phyloP scores from a whole-genome alignment of 306 rosid species.

The Vicia faba region DNA sequence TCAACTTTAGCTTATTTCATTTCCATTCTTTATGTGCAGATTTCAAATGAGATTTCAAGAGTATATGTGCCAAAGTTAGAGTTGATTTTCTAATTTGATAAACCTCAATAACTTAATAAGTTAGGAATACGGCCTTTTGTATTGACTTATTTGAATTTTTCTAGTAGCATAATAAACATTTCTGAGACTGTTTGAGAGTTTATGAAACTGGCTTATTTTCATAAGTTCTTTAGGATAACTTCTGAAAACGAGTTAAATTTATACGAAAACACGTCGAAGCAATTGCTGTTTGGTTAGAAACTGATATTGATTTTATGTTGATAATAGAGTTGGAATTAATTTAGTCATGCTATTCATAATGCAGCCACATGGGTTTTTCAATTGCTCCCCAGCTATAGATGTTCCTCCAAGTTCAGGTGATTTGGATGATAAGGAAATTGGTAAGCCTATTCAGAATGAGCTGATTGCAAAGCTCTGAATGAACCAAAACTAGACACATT shows the following conservation, averaged over 20 bases:
- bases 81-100: too few species aligned
- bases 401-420: slow-evolving; percentile 68
- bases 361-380: slow-evolving; percentile 87
- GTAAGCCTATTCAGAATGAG: slow-evolving; percentile 63
- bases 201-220: too few species aligned
- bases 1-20: slow-evolving; percentile 22
- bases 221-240: too few species aligned
- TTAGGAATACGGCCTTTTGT: too few species aligned
- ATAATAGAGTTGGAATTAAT: slow-evolving; percentile 18
- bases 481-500: slow-evolving; percentile 10
- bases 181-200: too few species aligned
- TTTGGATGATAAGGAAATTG: slow-evolving; percentile 66
- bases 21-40: slow-evolving; percentile 25
- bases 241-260: too few species aligned
- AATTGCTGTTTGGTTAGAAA: neutral
- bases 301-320: neutral
- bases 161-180: too few species aligned
- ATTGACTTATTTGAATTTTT: too few species aligned
- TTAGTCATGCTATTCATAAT: slow-evolving; percentile 23
- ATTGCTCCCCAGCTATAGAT: slow-evolving; percentile 72
- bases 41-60: neutral
- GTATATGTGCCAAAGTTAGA: too few species aligned
- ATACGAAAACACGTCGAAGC: too few species aligned
- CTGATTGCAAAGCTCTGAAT: slow-evolving; percentile 62
- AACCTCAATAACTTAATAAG: too few species aligned